Evolutionary conservation across 306 rosid species (phyloP).

Genomic region (Echinosophora koreensis): DNA sequence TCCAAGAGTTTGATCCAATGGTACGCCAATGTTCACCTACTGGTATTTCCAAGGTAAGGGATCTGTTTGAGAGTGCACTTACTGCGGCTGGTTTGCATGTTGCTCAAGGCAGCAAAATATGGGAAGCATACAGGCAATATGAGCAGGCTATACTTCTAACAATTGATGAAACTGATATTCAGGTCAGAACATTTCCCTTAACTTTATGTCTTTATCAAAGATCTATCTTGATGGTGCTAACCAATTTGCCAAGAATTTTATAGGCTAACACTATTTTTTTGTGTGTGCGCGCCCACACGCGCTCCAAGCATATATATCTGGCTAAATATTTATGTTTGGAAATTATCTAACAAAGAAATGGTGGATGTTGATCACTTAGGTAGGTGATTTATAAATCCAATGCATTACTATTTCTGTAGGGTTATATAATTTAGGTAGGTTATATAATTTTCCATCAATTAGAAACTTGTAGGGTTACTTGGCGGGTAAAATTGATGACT

Average conservation of each 20-base stretch:
- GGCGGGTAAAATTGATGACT: background rate
- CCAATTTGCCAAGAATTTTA: slow-evolving; percentile 6
- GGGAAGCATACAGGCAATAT: slow-evolving; percentile 83
- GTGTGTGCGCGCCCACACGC: background rate
- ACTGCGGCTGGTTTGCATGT: slow-evolving; percentile 91
- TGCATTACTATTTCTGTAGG: background rate
- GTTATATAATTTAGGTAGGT: too few species aligned
- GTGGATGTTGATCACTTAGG: slow-evolving; percentile 25
- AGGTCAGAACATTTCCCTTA: slow-evolving; percentile 57
- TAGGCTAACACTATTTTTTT: slow-evolving; percentile 1
- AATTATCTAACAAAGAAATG: slow-evolving; percentile 28
- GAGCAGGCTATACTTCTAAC: slow-evolving; percentile 72
- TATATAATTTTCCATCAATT: background rate
- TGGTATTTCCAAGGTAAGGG: slow-evolving; percentile 79
- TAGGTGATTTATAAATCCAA: background rate
- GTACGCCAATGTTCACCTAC: slow-evolving; percentile 61
- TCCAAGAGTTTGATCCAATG: slow-evolving; percentile 71
- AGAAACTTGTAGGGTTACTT: slow-evolving; percentile 6
- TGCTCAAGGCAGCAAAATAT: slow-evolving; percentile 73
- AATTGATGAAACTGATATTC: slow-evolving; percentile 62
- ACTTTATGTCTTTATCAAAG: background rate
- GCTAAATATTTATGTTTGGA: slow-evolving; percentile 12
- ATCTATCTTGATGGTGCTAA: slow-evolving; percentile 9
- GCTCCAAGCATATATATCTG: background rate
- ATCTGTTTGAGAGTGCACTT: slow-evolving; percentile 83